Conservation (phyloP, 2,329 filamentous ascomycete species). For the Colletotrichum sojae region DNA sequence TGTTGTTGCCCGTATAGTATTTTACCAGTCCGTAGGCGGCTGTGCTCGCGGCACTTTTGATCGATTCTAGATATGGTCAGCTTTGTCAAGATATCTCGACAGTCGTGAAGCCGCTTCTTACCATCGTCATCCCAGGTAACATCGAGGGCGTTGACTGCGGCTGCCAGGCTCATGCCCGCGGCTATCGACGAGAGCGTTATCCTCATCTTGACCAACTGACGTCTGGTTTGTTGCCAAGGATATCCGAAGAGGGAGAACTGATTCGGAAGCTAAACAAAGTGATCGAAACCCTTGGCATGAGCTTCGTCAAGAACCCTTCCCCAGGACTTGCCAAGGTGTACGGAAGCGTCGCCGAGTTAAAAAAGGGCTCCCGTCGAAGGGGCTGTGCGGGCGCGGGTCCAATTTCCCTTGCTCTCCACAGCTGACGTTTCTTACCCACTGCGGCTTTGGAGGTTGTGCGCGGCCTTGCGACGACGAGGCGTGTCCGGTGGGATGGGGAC, state of each 20-base stretch:
- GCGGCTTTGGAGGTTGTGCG: neutral
- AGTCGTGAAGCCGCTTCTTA: neutral
- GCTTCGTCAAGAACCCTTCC: slow-evolving; percentile 9
- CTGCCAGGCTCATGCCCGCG: slow-evolving; percentile 15
- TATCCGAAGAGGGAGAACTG: neutral
- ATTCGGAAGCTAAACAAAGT: neutral
- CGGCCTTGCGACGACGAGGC: neutral
- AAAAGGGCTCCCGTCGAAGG: slow-evolving; percentile 10
- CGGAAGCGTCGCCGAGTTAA: slow-evolving; percentile 16
- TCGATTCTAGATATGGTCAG: slow-evolving; percentile 42
- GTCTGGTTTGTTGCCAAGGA: neutral
- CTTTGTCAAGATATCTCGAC: too few species aligned
- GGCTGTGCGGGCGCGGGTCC: slow-evolving; percentile 36
- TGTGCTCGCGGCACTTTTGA: slow-evolving; percentile 55
- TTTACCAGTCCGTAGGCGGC: slow-evolving; percentile 55
- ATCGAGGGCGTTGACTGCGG: slow-evolving; percentile 19
- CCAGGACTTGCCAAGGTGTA: slow-evolving; percentile 14
- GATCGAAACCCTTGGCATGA: slow-evolving; percentile 21
- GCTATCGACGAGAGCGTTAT: slow-evolving; percentile 9
- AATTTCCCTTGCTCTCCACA: slow-evolving; percentile 39
- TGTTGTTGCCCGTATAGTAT: slow-evolving; percentile 68
- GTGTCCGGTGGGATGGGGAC: neutral
- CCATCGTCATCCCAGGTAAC: slow-evolving; percentile 26
- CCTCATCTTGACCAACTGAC: slow-evolving; percentile 18
- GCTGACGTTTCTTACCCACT: slow-evolving; percentile 38